phyloP scores from a whole-genome alignment of 768 basidiomycete genomes.

The Mrakia hoshinonis region DNA sequence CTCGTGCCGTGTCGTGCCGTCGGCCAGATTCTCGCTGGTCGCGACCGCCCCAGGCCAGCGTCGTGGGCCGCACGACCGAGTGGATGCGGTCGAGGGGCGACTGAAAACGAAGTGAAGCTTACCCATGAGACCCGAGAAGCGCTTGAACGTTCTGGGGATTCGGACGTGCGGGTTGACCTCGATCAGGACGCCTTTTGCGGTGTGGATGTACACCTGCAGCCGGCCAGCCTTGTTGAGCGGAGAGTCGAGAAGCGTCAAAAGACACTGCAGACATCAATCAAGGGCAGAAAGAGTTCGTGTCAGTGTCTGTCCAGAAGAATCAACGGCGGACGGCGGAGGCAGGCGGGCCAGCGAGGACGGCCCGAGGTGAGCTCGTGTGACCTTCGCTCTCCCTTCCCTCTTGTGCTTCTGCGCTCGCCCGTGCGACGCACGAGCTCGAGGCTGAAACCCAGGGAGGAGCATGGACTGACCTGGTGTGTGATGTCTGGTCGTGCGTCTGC shows the following conservation, averaged over 20 bases:
- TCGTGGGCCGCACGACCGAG: too few relatives aligned
- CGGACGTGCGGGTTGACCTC: conserved; percentile 97
- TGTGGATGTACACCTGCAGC: conserved; percentile 96
- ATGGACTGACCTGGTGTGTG: conserved; percentile 80
- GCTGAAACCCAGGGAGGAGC: background rate
- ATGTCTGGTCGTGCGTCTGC: conserved; percentile 99
- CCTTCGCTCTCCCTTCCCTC: too few relatives aligned
- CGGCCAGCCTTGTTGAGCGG: conserved; percentile 95
- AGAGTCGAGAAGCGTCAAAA: conserved; percentile 90
- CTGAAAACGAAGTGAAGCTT: conserved; percentile 33
- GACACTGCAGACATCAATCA: conserved; percentile 53
- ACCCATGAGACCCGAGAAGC: conserved; percentile 99
- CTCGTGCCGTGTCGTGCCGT: too few relatives aligned
- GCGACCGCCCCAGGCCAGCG: too few relatives aligned
- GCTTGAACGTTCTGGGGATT: conserved; percentile 96
- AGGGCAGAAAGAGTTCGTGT: background rate
- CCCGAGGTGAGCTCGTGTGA: too few relatives aligned
- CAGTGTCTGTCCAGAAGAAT: background rate
- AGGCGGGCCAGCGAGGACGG: too few relatives aligned
- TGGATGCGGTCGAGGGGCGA: too few relatives aligned
- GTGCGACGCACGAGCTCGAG: too few relatives aligned
- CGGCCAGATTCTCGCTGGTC: too few relatives aligned
- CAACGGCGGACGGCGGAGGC: background rate
- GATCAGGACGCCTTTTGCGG: conserved; percentile 88
- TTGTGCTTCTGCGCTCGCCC: too few relatives aligned